A percentile compares a stretch with the other conserved stretches of the same genome.
Evolutionary conservation across 2,329 filamentous ascomycete species (phyloP).

Genomic region (Sporothrix globosa): DNA sequence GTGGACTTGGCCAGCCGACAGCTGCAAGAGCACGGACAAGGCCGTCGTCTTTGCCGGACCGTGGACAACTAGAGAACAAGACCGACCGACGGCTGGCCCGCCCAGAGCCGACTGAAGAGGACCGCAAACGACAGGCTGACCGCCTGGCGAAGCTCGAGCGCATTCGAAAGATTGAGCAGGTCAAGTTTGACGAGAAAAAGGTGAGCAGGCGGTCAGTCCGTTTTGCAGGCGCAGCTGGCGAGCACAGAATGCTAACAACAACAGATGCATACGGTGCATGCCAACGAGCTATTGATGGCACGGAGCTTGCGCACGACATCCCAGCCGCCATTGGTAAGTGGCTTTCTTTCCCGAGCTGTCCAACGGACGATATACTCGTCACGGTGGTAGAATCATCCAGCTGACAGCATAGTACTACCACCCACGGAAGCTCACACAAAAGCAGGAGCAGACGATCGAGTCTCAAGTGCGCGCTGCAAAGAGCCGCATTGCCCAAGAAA

Average conservation of each 20-base stretch:
- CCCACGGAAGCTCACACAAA: constrained; percentile 73
- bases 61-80: background rate
- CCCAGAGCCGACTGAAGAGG: constrained; percentile 71
- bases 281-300: constrained; percentile 71
- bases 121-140: constrained; percentile 68
- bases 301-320: constrained; percentile 72
- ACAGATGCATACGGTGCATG: constrained; percentile 70
- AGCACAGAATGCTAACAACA: constrained; percentile 38
- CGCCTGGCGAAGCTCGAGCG: constrained; percentile 64
- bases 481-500: constrained; percentile 65
- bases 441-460: constrained; percentile 72
- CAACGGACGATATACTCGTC: background rate
- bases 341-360: background rate
- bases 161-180: constrained; percentile 69
- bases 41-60: constrained; percentile 43
- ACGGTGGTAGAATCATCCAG: background rate
- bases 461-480: constrained; percentile 70
- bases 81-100: constrained; percentile 65
- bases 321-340: constrained; percentile 72
- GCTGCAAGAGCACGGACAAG: constrained; percentile 66
- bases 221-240: background rate
- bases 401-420: constrained; percentile 70
- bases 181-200: constrained; percentile 72
- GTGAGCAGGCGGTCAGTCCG: constrained; percentile 42
- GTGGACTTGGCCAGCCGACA: constrained; percentile 72